phyloP scores from a whole-genome alignment of 768 basidiomycete genomes.

The Suillus hirtellus region DNA sequence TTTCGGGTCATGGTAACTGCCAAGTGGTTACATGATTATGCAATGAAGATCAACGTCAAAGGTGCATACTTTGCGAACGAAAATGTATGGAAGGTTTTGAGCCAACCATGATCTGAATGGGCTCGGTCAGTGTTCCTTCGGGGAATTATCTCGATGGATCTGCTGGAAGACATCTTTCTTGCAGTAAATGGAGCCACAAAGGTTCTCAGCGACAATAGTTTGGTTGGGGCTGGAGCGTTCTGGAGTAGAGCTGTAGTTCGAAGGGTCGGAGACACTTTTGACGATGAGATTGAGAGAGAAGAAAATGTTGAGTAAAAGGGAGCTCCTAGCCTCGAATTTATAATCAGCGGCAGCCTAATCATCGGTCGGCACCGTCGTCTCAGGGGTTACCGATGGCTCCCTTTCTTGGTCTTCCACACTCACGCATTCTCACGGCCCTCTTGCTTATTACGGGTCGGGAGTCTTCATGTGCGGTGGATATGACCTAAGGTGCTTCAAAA shows the following conservation, averaged over 20 bases:
- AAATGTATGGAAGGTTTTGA: conserved; percentile 88
- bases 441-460: background rate
- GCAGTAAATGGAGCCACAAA: background rate
- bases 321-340: conserved; percentile 16
- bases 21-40: conserved; percentile 6
- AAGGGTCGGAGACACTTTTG: background rate
- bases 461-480: background rate
- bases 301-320: background rate
- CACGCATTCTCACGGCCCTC: conserved; percentile 26
- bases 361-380: background rate
- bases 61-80: conserved; percentile 62
- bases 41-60: conserved; percentile 21
- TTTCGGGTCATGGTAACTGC: conserved; percentile 58
- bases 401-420: conserved; percentile 23
- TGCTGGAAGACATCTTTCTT: conserved; percentile 18
- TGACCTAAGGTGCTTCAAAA: background rate
- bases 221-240: background rate
- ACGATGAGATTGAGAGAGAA: background rate
- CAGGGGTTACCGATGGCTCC: conserved; percentile 17
- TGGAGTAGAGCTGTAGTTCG: background rate
- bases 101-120: conserved; percentile 79
- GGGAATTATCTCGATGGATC: conserved; percentile 40
- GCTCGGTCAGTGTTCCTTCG: conserved; percentile 67
- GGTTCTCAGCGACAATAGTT: background rate
- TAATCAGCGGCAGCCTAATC: conserved; percentile 11